Percentiles rank a stretch among this genome's conserved stretches.
Evolutionary conservation across 768 basidiomycete genomes (phyloP).

Genomic region (Gloeostereum incarnatum): DNA sequence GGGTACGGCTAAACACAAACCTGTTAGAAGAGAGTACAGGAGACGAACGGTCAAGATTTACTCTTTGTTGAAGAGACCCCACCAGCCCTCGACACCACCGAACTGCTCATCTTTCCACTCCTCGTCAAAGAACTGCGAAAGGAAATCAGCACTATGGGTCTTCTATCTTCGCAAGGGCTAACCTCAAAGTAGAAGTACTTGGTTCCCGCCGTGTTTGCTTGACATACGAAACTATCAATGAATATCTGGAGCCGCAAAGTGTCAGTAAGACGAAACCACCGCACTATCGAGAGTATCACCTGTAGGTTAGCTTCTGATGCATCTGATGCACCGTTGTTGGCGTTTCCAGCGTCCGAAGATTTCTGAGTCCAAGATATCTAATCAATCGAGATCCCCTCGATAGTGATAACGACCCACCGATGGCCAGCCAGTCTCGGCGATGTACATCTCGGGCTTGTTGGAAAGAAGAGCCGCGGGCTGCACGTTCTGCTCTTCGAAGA

Average conservation of each 20-base stretch:
- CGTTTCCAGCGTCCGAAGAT: slow-evolving; percentile 49
- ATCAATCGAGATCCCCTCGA: slow-evolving; percentile 1
- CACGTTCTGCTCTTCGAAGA: slow-evolving; percentile 67
- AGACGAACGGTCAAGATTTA: slow-evolving; percentile 15
- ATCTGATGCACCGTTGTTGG: slow-evolving; percentile 56
- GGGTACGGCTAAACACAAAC: slow-evolving; percentile 42
- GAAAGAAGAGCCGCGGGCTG: slow-evolving; percentile 39
- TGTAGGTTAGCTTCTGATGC: slow-evolving; percentile 58
- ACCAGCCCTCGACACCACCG: slow-evolving; percentile 72
- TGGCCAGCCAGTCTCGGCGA: slow-evolving; percentile 93
- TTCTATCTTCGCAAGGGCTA: slow-evolving; percentile 2
- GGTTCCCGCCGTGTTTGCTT: slow-evolving; percentile 73
- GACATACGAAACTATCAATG: slow-evolving; percentile 81
- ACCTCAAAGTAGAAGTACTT: slow-evolving; percentile 87
- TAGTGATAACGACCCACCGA: slow-evolving; percentile 33
- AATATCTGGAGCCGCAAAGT: slow-evolving; percentile 42
- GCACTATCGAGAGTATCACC: slow-evolving; percentile 20
- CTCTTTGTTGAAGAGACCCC: slow-evolving; percentile 63
- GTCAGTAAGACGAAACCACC: too few relatives aligned
- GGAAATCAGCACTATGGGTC: background rate
- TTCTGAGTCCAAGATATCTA: slow-evolving; percentile 22
- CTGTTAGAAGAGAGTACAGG: slow-evolving; percentile 11
- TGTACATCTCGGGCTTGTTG: slow-evolving; percentile 77
- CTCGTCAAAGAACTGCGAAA: slow-evolving; percentile 41
- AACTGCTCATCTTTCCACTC: slow-evolving; percentile 39